Conservation (phyloP, 2,329 filamentous ascomycete genomes). For the Sordariomycetes sp. region DNA sequence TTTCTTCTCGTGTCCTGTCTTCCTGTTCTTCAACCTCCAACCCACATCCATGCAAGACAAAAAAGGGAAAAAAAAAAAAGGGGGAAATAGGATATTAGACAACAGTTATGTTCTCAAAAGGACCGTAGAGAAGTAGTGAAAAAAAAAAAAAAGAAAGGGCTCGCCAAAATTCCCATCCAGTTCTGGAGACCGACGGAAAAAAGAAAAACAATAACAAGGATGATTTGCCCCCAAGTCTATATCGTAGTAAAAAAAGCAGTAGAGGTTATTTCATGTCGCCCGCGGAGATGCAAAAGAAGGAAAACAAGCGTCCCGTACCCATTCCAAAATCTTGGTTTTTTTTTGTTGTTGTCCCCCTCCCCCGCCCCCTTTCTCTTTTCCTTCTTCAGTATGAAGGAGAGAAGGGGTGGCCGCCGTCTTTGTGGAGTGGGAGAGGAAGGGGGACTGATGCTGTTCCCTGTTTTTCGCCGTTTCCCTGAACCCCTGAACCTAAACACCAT, state of each 20-base stretch:
- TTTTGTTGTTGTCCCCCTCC: neutral
- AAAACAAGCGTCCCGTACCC: neutral
- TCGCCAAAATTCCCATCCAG: neutral
- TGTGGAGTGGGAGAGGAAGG: neutral
- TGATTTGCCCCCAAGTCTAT: neutral
- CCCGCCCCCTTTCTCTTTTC: neutral
- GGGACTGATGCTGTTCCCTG: neutral
- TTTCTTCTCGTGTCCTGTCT: neutral
- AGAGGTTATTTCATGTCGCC: neutral
- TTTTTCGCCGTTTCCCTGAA: neutral
- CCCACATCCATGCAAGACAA: neutral
- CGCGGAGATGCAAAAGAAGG: neutral
- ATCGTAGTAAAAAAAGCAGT: neutral
- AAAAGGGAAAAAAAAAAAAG: neutral
- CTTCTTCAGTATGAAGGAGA: neutral
- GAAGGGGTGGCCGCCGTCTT: neutral
- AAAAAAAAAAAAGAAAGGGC: slow-evolving; percentile 7
- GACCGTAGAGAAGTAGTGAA: slow-evolving; percentile 4
- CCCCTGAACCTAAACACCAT: neutral
- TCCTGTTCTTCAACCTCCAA: neutral
- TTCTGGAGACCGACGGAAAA: too few relatives aligned
- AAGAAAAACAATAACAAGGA: neutral
- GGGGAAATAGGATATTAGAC: neutral
- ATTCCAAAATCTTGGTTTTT: neutral
- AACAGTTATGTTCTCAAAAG: neutral